Percentiles rank a stretch among this genome's conserved stretches.
Evolutionary conservation across 495 filamentous ascomycete species (phyloP).

Genomic region (Aeminium ludgeri): DNA sequence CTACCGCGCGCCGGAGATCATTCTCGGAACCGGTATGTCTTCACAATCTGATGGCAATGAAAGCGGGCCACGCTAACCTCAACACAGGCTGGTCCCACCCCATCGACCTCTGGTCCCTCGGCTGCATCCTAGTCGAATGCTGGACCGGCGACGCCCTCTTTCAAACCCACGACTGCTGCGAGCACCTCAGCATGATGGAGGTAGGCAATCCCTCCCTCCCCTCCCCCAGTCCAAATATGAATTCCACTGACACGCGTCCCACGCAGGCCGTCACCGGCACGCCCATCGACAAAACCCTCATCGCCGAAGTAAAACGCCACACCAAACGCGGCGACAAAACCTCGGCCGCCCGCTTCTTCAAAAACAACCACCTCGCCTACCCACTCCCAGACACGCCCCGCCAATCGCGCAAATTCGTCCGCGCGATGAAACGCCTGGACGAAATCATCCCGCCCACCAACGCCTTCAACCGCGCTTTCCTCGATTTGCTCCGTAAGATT

Average conservation of each 20-base stretch:
- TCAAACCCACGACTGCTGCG: constrained; percentile 94
- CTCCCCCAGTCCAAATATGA: not conserved
- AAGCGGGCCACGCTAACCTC: not conserved
- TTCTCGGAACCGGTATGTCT: constrained; percentile 53
- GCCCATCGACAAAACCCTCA: constrained; percentile 53
- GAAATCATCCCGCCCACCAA: constrained; percentile 73
- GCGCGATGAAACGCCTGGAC: constrained; percentile 85
- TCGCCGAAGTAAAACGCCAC: constrained; percentile 52
- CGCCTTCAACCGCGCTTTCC: constrained; percentile 65
- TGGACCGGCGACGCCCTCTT: constrained; percentile 96
- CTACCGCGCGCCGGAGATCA: constrained; percentile 94
- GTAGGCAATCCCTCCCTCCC: constrained; percentile 49
- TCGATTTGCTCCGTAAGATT: constrained; percentile 75
- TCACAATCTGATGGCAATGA: not conserved
- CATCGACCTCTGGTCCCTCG: constrained; percentile 98
- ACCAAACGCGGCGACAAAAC: constrained; percentile 49
- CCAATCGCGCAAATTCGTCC: constrained; percentile 80
- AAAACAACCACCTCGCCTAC: constrained; percentile 55
- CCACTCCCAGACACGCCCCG: constrained; percentile 74
- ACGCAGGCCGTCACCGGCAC: constrained; percentile 5
- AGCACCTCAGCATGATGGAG: constrained; percentile 99
- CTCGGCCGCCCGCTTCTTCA: constrained; percentile 68
- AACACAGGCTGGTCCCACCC: constrained; percentile 70
- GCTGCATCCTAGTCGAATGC: constrained; percentile 97
- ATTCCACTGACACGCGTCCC: not conserved